These are phyloP conservation scores for Suillus hirtellus DNA, from an alignment of 768 basidiomycete species.

Conservation along the genomic window DNA sequence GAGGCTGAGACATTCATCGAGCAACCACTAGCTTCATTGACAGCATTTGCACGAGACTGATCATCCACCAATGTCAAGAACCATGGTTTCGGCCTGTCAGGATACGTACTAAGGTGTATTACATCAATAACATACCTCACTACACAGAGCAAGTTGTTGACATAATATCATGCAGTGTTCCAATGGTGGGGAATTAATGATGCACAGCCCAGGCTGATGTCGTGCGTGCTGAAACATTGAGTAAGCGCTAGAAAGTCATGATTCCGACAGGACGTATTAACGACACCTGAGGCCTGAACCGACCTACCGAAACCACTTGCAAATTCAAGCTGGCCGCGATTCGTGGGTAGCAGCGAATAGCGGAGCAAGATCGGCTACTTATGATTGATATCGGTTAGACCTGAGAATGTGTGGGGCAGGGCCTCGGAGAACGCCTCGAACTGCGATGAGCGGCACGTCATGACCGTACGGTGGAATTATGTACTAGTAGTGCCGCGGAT, in stretches of 20 bases:
- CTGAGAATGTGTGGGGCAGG: slow-evolving; percentile 4
- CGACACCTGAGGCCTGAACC: background rate
- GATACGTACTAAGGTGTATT: background rate
- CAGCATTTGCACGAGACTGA: background rate
- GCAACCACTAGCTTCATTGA: background rate
- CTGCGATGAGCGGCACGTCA: background rate
- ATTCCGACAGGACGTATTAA: background rate
- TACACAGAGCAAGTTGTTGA: background rate
- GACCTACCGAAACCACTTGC: background rate
- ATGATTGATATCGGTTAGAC: background rate
- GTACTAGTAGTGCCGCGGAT: slow-evolving; percentile 2
- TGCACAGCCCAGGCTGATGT: background rate
- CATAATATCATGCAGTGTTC: background rate
- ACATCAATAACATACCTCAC: background rate
- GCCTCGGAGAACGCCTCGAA: background rate
- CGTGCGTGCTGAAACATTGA: background rate
- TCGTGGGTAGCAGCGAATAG: background rate
- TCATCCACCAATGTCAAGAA: background rate
- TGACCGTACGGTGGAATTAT: background rate
- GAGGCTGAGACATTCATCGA: background rate
- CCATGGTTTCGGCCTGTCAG: slow-evolving; percentile 1
- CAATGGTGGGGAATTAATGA: background rate
- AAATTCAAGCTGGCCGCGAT: background rate
- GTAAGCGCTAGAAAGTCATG: background rate
- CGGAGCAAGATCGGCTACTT: background rate